Conservation (phyloP, 129 eudicot genomes). For the Scalesia atractyloides region DNA sequence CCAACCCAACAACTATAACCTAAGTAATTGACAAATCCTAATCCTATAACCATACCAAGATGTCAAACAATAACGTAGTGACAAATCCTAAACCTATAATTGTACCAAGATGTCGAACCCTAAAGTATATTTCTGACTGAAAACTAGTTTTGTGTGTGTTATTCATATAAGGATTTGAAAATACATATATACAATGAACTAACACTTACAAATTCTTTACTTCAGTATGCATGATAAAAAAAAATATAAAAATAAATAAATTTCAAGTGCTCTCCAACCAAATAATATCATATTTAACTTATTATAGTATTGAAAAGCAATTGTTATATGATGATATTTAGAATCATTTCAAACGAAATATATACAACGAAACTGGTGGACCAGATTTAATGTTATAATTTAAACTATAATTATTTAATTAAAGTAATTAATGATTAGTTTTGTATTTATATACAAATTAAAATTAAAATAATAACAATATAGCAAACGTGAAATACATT, state of each 20-base stretch:
- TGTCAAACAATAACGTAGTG: no score
- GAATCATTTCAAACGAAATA: not conserved
- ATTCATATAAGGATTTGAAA: no score
- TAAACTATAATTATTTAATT: not conserved
- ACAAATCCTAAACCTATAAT: no score
- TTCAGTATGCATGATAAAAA: not conserved
- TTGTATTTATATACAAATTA: not conserved
- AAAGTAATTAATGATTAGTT: not conserved
- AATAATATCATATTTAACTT: not conserved
- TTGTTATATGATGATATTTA: not conserved
- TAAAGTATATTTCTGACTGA: no score
- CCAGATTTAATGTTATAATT: not conserved
- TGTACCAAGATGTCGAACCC: no score
- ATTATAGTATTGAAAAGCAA: not conserved
- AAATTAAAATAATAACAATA: not conserved
- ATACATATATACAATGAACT: no score
- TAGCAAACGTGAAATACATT: no score
- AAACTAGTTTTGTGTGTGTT: no score
- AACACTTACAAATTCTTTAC: not conserved
- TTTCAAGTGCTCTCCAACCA: not conserved
- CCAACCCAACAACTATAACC: no score
- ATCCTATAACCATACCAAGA: no score
- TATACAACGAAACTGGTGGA: slow-evolving; percentile 5
- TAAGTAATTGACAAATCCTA: no score
- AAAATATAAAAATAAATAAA: not conserved